Evolutionary conservation across 805 yeast genomes (phyloP), one percentile per base, ranked within the genome.

Genomic region (Candida fluviatilis): DNA sequence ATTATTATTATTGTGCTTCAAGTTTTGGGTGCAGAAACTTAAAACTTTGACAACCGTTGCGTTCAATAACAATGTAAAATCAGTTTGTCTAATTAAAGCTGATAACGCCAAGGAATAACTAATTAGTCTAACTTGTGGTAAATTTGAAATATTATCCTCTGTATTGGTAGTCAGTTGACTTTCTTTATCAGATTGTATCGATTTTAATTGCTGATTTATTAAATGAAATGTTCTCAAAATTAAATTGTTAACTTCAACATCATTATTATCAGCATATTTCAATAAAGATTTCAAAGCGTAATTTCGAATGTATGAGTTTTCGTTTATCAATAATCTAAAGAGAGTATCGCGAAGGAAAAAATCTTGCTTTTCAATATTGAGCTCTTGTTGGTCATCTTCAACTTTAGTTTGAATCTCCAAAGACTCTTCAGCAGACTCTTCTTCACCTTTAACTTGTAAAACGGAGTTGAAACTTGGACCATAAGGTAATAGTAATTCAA

Each of bases 11-110:
- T 51, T 63, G 39, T 66, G 70, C 47, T 69, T 69, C 48, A 69
- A 57, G 37, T 56, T 63, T 38, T 69, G 74, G 7, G 74, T 69
- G 45, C 73, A 69, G 40, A 66, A 68, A 60, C 73, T 66, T 42
- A 69, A 51, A 8, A 68, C 53, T 38, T 66, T 65, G 15, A 68
- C 66, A 15, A 67, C 54, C 2, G 68, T 63, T 5, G 73, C 52
- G 36, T 66, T 65, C 41, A 66, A 72, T 4, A 69, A 47, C 12
- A 57, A 41, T 2, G 58, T 51, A 7, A 60, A 49, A 15, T 64
- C 61, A 1, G 72, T 58, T 31, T 62, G 66, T 38, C 56, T 63
- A 14, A 69, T 51, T 17, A 67, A 47, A 1, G 68, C 46, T 55
- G 57, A 58, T 25, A 69, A 50, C 1, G 64, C 60, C 30, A 69